A percentile compares a stretch with the other conserved stretches of the same genome.
Evolutionary conservation across 345 rosid species (phyloP).

Genomic region (Corymbia maculata): DNA sequence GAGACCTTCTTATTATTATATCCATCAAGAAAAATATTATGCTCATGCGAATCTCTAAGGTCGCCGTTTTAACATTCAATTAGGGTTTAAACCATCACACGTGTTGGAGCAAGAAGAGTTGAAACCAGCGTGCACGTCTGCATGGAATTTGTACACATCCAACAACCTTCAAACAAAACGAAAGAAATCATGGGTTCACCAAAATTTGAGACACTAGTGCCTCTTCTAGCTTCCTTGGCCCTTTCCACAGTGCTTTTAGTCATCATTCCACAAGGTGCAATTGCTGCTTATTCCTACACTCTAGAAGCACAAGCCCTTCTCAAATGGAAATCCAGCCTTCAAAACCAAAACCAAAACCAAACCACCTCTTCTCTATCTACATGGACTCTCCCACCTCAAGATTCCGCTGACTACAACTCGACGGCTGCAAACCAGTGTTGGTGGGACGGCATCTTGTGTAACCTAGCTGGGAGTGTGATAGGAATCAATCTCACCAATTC

Average conservation of each 20-base stretch:
- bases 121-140: not conserved
- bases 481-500: constrained; percentile 5
- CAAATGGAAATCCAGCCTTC: not conserved
- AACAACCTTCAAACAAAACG: not conserved
- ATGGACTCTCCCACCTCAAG: not conserved
- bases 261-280: not conserved
- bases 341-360: not conserved
- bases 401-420: not conserved
- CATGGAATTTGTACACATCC: not conserved
- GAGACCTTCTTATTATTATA: too few species aligned
- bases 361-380: not conserved
- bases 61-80: too few species aligned
- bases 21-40: too few species aligned
- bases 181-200: not conserved
- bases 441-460: constrained; percentile 6
- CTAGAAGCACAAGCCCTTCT: not conserved
- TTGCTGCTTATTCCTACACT: not conserved
- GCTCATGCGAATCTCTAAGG: too few species aligned
- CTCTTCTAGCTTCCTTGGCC: not conserved
- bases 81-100: too few species aligned
- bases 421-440: not conserved
- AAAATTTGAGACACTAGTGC: not conserved
- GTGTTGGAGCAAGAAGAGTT: not conserved
- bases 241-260: not conserved
- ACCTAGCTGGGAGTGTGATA: not conserved